A percentile compares a stretch with the other conserved stretches of the same genome.
These are phyloP conservation scores for Metarhizium sp. DNA, from an alignment of 2,329 filamentous ascomycete genomes.

Conservation along the genomic window DNA sequence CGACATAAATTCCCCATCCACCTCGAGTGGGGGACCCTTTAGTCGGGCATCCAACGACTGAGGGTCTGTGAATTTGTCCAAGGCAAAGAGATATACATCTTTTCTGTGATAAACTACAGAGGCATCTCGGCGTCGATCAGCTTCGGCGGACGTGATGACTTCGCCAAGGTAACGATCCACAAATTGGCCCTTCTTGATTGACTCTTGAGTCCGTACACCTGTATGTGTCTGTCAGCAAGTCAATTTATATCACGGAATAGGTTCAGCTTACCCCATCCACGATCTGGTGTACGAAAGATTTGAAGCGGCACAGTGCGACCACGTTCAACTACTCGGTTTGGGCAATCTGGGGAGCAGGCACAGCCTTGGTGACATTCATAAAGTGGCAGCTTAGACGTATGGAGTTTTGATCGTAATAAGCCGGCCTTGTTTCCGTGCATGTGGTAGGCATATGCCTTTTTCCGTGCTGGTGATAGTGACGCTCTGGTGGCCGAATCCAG, in stretches of 20 bases:
- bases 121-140: slow-evolving; percentile 50
- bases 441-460: slow-evolving; percentile 54
- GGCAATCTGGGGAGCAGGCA: slow-evolving; percentile 53
- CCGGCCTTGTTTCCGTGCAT: slow-evolving; percentile 41
- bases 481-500: slow-evolving; percentile 9
- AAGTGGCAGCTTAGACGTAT: slow-evolving; percentile 51
- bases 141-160: slow-evolving; percentile 55
- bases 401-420: slow-evolving; percentile 40
- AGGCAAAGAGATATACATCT: slow-evolving; percentile 67
- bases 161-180: slow-evolving; percentile 73
- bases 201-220: slow-evolving; percentile 56
- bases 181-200: slow-evolving; percentile 64
- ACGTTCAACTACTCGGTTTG: slow-evolving; percentile 67
- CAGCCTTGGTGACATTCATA: slow-evolving; percentile 75
- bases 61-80: slow-evolving; percentile 68
- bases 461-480: slow-evolving; percentile 16
- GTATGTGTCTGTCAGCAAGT: background rate
- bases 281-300: slow-evolving; percentile 63
- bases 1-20: slow-evolving; percentile 67
- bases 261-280: slow-evolving; percentile 60
- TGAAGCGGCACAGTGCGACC: slow-evolving; percentile 62
- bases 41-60: slow-evolving; percentile 47
- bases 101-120: slow-evolving; percentile 52
- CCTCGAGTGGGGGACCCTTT: slow-evolving; percentile 45
- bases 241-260: background rate